Base-by-base conservation (phyloP, 1,139 yeast species). In the Taiozyma sp. region DNA sequence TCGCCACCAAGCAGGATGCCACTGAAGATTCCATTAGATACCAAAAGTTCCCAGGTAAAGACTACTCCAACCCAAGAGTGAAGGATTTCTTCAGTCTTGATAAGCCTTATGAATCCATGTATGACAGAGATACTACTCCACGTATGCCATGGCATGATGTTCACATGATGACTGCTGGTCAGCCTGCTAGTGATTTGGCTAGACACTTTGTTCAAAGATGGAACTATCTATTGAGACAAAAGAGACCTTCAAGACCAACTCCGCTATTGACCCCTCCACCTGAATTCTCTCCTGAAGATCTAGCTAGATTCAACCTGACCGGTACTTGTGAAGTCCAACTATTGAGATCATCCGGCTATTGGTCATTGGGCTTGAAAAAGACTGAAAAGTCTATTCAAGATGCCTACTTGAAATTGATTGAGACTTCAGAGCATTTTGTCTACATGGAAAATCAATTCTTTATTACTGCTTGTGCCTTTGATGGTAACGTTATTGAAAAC, bases 121-220 rank as follows among this genome's bases (percentile, higher is more conserved):
- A 90, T 65, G 96, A 95, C 67, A 79, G 99, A 56, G 73, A 79
- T 34, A 69, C 69, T 24, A 78, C 81, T 16, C 98, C 99, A 3
- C 79, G 99, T 62, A 95, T 95, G 99, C 99, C 99, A 7, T 95
- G 99, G 99, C 99, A 95, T 68, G 99, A 95, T 74, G 88, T 95
- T 45, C 98, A 93, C 62, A 93, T 91, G 96, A 82, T 90, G 71
- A 83, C 95, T 3, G 81, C 91, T 10, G 99, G 99, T n/a, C 95
- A 91, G 62, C 83, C 91, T 7, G 99, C 98, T 0, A 76, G 98
- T 53, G 99, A 95, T 68, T 71, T 93, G 53, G 80, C 95, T 0
- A 80, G 99, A 51, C 99, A 93, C 68, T 95, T 95, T 68, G 95
- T 91, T 14, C 99, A 95, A 69, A 80, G 99, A 61, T 95, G 99